Base-by-base conservation (phyloP, 1,284 basidiomycete genomes). In the Sporisorium iseilematis-ciliati region DNA sequence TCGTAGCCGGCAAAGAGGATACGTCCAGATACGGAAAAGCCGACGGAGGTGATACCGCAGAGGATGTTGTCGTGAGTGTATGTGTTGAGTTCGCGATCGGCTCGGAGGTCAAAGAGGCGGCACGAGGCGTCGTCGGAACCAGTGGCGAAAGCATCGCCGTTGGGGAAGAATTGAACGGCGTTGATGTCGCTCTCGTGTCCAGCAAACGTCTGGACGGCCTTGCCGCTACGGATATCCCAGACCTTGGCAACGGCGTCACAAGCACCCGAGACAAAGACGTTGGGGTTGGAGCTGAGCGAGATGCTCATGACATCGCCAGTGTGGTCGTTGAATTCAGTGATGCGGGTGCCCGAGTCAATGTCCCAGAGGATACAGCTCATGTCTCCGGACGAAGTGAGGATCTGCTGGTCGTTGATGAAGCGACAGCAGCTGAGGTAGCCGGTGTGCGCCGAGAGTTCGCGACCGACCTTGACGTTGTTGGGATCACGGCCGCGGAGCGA, bases 351-450 rank as follows among this genome's bases (percentile, higher is more conserved):
- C 29, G 94, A 93, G 86, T 98, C 95, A 75, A 99, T 93, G 87
- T 99, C 96, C 96, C 97, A 99, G 42, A 98, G 89, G 94, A 99
- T 98, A 86, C 97, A 98, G 43, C 95, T 97, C 95, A 98, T 99
- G 87, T 99, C 96, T 68, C 96, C 96, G 20, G 95, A 97, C 75
- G 91, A 92, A 31, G 96, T 99, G 70, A 99, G 91, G 82, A 99
- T 97, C 89, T 99, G 95, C 67, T 95, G 90, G 87, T 99, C 97
- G 84, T 94, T 97, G 88, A 98, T 91, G 88, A 99, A 99, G 45
- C 96, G 91, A 87, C 96, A 98, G 89, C 96, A 98, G 81, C 91
- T 93, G 78, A 99, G 91, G 86, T 99, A 99, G 35, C 97, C 96
- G 18, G 95, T 95, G 87, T 99, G 96, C 33, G 95, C 96, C 87